phyloP scores from a whole-genome alignment of 1,139 yeast species.

The Casaregolazyma suthepensis region DNA sequence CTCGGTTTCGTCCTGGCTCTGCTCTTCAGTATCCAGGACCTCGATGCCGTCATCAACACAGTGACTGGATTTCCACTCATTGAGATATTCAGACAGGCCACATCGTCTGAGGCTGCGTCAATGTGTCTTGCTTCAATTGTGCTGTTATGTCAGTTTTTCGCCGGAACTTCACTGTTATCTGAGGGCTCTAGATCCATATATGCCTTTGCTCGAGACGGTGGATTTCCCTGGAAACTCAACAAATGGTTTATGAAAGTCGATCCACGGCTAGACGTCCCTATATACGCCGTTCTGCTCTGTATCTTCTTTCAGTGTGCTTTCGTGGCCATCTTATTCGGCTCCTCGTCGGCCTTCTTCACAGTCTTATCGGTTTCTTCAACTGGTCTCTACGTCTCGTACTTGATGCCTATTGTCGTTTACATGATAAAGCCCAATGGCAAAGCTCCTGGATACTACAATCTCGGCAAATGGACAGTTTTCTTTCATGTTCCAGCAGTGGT shows the following conservation, averaged over 20 bases:
- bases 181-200: conserved; percentile 77
- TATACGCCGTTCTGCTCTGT: conserved; percentile 62
- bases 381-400: conserved; percentile 68
- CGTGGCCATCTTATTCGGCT: conserved; percentile 57
- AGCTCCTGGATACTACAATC: conserved; percentile 65
- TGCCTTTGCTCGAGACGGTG: conserved; percentile 65
- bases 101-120: conserved; percentile 50
- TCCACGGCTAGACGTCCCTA: conserved; percentile 56
- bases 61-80: conserved; percentile 53
- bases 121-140: conserved; percentile 48
- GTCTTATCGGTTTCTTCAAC: conserved; percentile 82
- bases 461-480: conserved; percentile 57
- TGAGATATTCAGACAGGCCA: conserved; percentile 53
- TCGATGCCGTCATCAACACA: conserved; percentile 39
- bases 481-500: conserved; percentile 53
- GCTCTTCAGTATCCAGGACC: conserved; percentile 51
- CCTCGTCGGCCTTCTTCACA: conserved; percentile 75
- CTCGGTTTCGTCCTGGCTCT: conserved; percentile 49
- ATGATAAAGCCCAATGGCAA: conserved; percentile 35
- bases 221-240: conserved; percentile 46
- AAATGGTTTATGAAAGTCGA: conserved; percentile 61
- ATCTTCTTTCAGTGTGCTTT: conserved; percentile 36
- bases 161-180: conserved; percentile 68
- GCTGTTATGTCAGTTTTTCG: conserved; percentile 69
- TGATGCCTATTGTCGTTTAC: conserved; percentile 61